Conservation (phyloP, 768 basidiomycete species). For the Pholiota conissans region DNA sequence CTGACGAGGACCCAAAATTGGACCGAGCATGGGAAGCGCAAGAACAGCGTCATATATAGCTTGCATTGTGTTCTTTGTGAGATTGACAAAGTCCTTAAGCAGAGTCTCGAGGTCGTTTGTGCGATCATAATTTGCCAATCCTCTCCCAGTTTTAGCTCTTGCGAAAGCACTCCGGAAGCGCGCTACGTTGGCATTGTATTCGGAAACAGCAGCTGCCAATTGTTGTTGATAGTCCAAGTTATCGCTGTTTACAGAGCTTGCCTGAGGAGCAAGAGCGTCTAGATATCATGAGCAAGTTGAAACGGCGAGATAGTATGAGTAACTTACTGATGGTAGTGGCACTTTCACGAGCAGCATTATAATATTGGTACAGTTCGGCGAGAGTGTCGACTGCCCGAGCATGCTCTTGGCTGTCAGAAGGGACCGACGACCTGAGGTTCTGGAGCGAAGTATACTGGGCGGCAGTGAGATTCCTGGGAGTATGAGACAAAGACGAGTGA, state of each 20-base stretch:
- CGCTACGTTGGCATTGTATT: slow-evolving; percentile 31
- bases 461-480: slow-evolving; percentile 16
- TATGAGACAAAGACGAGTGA: neutral
- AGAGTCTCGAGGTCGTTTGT: slow-evolving; percentile 43
- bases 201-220: slow-evolving; percentile 33
- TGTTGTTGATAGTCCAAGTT: slow-evolving; percentile 38
- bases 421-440: neutral
- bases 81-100: slow-evolving; percentile 50
- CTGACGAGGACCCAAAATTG: slow-evolving; percentile 57
- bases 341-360: slow-evolving; percentile 13
- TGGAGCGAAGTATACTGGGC: slow-evolving; percentile 1
- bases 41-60: slow-evolving; percentile 31
- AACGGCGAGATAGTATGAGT: neutral
- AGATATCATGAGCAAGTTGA: slow-evolving; percentile 2
- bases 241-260: slow-evolving; percentile 21
- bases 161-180: slow-evolving; percentile 32
- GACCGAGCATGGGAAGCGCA: slow-evolving; percentile 46
- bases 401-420: neutral
- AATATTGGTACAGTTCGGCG: slow-evolving; percentile 3
- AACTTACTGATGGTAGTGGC: slow-evolving; percentile 30
- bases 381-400: neutral
- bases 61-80: slow-evolving; percentile 44
- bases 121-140: slow-evolving; percentile 50
- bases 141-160: slow-evolving; percentile 43
- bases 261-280: slow-evolving; percentile 34